A percentile compares a stretch with the other conserved stretches of the same genome.
phyloP scores from a whole-genome alignment of 2,329 filamentous ascomycete species.

The Zymoseptoria passerinii region DNA sequence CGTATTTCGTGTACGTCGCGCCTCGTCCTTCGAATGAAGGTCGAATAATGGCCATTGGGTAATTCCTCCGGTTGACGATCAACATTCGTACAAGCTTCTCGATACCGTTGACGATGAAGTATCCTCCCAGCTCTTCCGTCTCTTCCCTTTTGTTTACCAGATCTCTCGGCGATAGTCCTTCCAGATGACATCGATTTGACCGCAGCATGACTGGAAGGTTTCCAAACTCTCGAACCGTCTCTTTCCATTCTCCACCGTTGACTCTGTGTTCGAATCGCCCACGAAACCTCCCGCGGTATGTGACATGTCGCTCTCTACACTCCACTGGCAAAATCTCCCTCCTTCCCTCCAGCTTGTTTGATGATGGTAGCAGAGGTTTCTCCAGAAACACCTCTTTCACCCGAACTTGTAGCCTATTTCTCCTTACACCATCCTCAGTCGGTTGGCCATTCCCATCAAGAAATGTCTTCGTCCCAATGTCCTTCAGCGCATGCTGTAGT shows the following conservation, averaged over 20 bases:
- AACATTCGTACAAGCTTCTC: slow-evolving; percentile 94
- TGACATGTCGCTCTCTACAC: slow-evolving; percentile 85
- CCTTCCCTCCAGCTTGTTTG: slow-evolving; percentile 76
- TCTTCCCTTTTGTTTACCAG: slow-evolving; percentile 87
- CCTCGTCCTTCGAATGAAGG: slow-evolving; percentile 85
- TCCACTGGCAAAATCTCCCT: slow-evolving; percentile 85
- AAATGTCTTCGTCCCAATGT: slow-evolving; percentile 84
- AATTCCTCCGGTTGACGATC: slow-evolving; percentile 83
- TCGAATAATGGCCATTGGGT: slow-evolving; percentile 87
- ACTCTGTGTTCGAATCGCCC: slow-evolving; percentile 77
- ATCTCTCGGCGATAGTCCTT: slow-evolving; percentile 72
- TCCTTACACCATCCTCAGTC: slow-evolving; percentile 39
- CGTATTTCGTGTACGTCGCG: slow-evolving; percentile 76
- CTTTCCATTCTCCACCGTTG: slow-evolving; percentile 77
- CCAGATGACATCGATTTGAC: slow-evolving; percentile 85
- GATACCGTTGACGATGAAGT: slow-evolving; percentile 95
- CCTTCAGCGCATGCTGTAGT: slow-evolving; percentile 66
- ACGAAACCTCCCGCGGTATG: slow-evolving; percentile 79
- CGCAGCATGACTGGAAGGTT: slow-evolving; percentile 86
- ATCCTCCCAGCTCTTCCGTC: slow-evolving; percentile 89
- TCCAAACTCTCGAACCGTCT: slow-evolving; percentile 77
- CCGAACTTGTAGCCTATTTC: slow-evolving; percentile 67
- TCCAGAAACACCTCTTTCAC: slow-evolving; percentile 76
- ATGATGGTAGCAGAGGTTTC: slow-evolving; percentile 67
- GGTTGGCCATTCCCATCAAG: slow-evolving; percentile 62